A percentile compares a stretch with the other conserved stretches of the same genome.
Evolutionary conservation across 2,329 filamentous ascomycete genomes (phyloP).

Genomic region (Botryotinia convoluta): DNA sequence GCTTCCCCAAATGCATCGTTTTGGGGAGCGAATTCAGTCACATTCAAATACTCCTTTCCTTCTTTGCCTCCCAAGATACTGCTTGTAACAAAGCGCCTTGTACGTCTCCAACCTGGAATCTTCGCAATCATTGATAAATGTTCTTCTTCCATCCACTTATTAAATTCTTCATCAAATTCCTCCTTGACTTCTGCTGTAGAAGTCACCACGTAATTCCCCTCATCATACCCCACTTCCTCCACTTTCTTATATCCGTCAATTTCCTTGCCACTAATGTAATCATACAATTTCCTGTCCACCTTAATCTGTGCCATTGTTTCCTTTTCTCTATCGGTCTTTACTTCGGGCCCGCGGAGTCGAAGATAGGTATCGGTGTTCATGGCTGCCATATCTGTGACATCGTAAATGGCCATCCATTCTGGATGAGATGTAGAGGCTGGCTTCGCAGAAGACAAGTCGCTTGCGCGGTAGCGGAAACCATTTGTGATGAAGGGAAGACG

Average conservation of each 20-base stretch:
- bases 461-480: constrained; percentile 74
- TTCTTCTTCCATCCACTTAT: constrained; percentile 72
- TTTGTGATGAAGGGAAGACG: constrained; percentile 72
- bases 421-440: constrained; percentile 46
- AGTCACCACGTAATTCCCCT: constrained; percentile 59
- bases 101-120: constrained; percentile 76
- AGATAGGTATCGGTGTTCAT: constrained; percentile 71
- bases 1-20: constrained; percentile 67
- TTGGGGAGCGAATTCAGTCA: constrained; percentile 69
- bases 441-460: constrained; percentile 46
- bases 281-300: constrained; percentile 70
- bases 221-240: constrained; percentile 58
- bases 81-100: constrained; percentile 67
- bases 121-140: constrained; percentile 69
- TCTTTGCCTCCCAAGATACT: constrained; percentile 55
- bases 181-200: constrained; percentile 54
- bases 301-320: constrained; percentile 63
- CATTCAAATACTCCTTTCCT: constrained; percentile 56
- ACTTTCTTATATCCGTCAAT: constrained; percentile 56
- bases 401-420: constrained; percentile 77
- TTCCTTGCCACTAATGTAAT: constrained; percentile 57
- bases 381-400: constrained; percentile 71
- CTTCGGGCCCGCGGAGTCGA: constrained; percentile 54
- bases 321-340: constrained; percentile 58
- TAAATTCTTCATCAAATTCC: constrained; percentile 54